phyloP scores from a whole-genome alignment of 768 basidiomycete genomes.

The Nidularia pulvinata region DNA sequence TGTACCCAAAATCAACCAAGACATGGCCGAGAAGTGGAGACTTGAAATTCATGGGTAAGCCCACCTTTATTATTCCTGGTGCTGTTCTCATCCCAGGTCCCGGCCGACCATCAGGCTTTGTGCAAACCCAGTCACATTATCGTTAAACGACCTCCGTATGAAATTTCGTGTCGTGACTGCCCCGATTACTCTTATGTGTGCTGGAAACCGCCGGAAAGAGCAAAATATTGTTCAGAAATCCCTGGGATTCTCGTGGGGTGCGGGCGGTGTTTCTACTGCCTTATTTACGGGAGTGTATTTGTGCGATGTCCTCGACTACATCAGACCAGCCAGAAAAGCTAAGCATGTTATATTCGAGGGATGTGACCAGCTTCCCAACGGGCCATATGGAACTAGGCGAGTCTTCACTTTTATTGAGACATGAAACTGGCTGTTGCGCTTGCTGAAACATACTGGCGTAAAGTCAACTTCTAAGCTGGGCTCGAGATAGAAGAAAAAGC shows the following conservation, averaged over 20 bases:
- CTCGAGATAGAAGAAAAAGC: slow-evolving; percentile 38
- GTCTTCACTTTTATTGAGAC: neutral
- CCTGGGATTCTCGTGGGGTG: slow-evolving; percentile 58
- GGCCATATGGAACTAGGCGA: slow-evolving; percentile 54
- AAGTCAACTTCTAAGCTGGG: slow-evolving; percentile 41
- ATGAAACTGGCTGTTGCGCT: neutral
- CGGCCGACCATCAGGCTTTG: slow-evolving; percentile 21
- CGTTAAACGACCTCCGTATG: slow-evolving; percentile 39
- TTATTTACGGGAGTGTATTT: slow-evolving; percentile 63
- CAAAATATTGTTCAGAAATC: slow-evolving; percentile 61
- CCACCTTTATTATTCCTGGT: neutral
- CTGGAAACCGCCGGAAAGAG: slow-evolving; percentile 66
- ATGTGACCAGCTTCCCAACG: slow-evolving; percentile 52
- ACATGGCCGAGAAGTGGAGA: slow-evolving; percentile 37
- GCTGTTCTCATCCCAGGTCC: neutral
- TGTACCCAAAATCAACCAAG: slow-evolving; percentile 44
- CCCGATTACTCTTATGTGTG: slow-evolving; percentile 63
- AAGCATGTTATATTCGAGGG: slow-evolving; percentile 64
- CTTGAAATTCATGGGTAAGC: slow-evolving; percentile 39
- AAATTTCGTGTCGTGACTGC: slow-evolving; percentile 54
- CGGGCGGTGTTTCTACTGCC: slow-evolving; percentile 49
- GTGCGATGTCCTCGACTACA: slow-evolving; percentile 48
- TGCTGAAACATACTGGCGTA: slow-evolving; percentile 5
- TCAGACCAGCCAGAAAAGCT: slow-evolving; percentile 32
- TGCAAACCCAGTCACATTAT: slow-evolving; percentile 28